Percentiles rank a stretch among this genome's conserved stretches.
Conservation (phyloP, 163 green algal genomes). For the Scenedesmus sp. region DNA sequence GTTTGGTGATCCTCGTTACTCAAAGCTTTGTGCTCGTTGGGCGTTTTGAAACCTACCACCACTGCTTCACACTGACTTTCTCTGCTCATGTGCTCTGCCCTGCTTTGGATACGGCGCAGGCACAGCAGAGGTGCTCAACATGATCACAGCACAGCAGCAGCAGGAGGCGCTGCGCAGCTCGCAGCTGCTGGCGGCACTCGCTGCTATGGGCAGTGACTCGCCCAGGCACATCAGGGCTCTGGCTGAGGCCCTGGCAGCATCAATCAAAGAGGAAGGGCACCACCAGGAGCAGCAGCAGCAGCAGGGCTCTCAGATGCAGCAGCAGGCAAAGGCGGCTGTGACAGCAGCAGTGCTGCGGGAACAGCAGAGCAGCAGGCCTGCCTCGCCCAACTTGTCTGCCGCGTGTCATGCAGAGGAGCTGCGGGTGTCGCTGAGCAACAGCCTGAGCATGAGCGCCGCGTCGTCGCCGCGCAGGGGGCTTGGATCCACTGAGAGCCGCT, state of each 20-base stretch:
- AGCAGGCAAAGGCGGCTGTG: background rate
- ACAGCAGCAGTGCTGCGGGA: background rate
- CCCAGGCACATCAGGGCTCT: background rate
- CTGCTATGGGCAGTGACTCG: background rate
- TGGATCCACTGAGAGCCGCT: background rate
- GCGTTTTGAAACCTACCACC: too few species aligned
- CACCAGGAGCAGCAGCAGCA: too few species aligned
- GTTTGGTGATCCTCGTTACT: too few species aligned
- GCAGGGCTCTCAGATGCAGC: background rate
- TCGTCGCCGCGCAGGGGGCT: background rate
- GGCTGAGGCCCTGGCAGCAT: background rate
- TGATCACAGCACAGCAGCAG: slow-evolving; percentile 19
- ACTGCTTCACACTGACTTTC: too few species aligned
- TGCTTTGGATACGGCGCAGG: background rate
- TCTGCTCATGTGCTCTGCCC: background rate
- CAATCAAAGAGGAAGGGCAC: background rate
- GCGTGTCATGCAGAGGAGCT: background rate
- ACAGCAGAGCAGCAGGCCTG: background rate
- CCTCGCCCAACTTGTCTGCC: background rate
- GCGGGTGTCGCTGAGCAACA: background rate
- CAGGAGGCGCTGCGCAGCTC: background rate
- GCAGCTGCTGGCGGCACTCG: slow-evolving; percentile 22
- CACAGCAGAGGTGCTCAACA: background rate
- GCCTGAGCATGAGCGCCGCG: background rate
- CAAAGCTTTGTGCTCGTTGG: too few species aligned